phyloP scores from a whole-genome alignment of 2,329 filamentous ascomycete species.

The Zymoseptoria ardabiliae region DNA sequence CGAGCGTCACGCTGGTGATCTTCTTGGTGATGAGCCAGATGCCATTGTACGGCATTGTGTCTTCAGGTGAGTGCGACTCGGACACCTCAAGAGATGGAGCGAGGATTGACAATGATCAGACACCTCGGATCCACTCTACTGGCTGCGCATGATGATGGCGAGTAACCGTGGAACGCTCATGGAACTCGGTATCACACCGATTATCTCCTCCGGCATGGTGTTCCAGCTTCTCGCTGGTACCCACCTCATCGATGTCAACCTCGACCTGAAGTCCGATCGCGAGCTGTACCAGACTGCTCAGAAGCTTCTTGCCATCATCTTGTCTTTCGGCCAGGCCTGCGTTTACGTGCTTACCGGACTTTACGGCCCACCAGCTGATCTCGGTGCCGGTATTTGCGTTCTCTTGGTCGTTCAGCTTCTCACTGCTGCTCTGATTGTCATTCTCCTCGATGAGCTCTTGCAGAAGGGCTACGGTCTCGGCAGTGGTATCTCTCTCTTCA shows the following conservation, averaged over 20 bases:
- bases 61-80: constrained; percentile 49
- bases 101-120: constrained; percentile 26
- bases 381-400: constrained; percentile 96
- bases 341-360: constrained; percentile 98
- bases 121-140: constrained; percentile 97
- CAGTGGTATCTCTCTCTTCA: constrained; percentile 98
- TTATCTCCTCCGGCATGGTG: constrained; percentile 99
- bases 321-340: constrained; percentile 94
- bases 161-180: constrained; percentile 62
- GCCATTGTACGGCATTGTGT: constrained; percentile 96
- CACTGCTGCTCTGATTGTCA: constrained; percentile 95
- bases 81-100: constrained; percentile 5
- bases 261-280: constrained; percentile 98
- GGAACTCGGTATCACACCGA: constrained; percentile 65
- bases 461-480: constrained; percentile 99
- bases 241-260: constrained; percentile 99
- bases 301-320: constrained; percentile 93
- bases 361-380: constrained; percentile 92
- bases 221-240: constrained; percentile 99
- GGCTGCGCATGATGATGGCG: constrained; percentile 99
- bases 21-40: constrained; percentile 99
- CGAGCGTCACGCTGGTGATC: constrained; percentile 71
- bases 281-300: constrained; percentile 99
- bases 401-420: constrained; percentile 97
- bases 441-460: constrained; percentile 95